Evolutionary conservation across 1,284 basidiomycete species (phyloP).

Genomic region (Wallemia mellicola): DNA sequence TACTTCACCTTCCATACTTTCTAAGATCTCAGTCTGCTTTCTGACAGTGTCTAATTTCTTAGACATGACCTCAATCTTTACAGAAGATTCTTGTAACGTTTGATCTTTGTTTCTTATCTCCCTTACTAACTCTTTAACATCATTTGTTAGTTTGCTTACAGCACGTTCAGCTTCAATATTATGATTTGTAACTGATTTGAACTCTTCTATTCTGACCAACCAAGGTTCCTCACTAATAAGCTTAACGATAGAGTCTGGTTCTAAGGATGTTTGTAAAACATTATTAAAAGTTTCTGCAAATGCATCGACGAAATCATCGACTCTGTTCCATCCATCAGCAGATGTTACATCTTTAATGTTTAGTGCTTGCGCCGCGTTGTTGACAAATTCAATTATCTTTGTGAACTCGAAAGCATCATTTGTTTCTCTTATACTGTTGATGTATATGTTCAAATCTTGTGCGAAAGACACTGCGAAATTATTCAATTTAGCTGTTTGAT

Average conservation of each 20-base stretch:
- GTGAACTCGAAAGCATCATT: constrained; percentile 46
- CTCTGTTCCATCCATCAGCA: neutral
- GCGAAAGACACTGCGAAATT: constrained; percentile 28
- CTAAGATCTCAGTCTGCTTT: constrained; percentile 55
- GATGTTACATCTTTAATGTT: neutral
- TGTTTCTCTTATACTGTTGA: constrained; percentile 36
- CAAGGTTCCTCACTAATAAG: constrained; percentile 57
- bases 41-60: constrained; percentile 65
- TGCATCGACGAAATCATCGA: neutral
- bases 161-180: constrained; percentile 78
- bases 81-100: constrained; percentile 51
- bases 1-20: constrained; percentile 49
- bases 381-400: constrained; percentile 36
- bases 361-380: constrained; percentile 17
- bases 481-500: neutral
- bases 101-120: constrained; percentile 60
- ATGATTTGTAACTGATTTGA: constrained; percentile 50
- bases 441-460: constrained; percentile 50
- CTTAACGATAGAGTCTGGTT: constrained; percentile 43
- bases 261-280: constrained; percentile 37
- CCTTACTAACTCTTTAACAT: constrained; percentile 56
- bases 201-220: constrained; percentile 54
- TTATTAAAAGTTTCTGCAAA: constrained; percentile 27
- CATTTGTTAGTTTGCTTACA: constrained; percentile 52
- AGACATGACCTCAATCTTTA: constrained; percentile 86